A percentile compares a stretch with the other conserved stretches of the same genome.
Evolutionary conservation across 2,329 filamentous ascomycete genomes (phyloP).

Genomic region (Zymoseptoria pseudotritici): DNA sequence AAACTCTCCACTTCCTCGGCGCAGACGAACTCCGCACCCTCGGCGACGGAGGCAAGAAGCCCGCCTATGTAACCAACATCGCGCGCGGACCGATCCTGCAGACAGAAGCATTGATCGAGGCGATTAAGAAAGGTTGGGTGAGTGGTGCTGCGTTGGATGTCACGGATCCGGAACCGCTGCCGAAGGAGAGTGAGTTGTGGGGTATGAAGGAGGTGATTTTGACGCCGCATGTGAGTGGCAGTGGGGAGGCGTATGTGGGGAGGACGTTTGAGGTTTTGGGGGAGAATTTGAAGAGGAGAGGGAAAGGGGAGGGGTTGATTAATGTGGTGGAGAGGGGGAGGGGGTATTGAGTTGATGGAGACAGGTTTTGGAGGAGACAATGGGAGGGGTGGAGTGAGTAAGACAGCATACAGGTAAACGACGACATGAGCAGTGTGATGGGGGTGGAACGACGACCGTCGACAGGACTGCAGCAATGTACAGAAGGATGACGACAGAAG

Average conservation of each 20-base stretch:
- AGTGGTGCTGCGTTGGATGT: conserved; percentile 69
- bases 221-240: conserved; percentile 57
- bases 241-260: conserved; percentile 48
- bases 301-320: conserved; percentile 48
- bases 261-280: conserved; percentile 52
- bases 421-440: background rate
- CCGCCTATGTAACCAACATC: conserved; percentile 60
- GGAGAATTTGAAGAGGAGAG: conserved; percentile 48
- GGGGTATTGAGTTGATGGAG: conserved; percentile 47
- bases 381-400: background rate
- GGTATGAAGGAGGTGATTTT: conserved; percentile 60
- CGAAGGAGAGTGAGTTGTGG: conserved; percentile 62
- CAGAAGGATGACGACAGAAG: no score
- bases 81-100: conserved; percentile 58
- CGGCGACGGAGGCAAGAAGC: conserved; percentile 21
- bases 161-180: conserved; percentile 71
- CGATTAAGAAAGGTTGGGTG: conserved; percentile 50
- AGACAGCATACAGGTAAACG: background rate
- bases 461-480: no score
- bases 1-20: conserved; percentile 50
- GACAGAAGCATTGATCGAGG: conserved; percentile 54
- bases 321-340: conserved; percentile 55
- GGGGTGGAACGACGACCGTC: no score
- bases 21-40: conserved; percentile 44
- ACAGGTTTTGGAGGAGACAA: background rate